phyloP scores from a whole-genome alignment of 1,139 yeast genomes.

The Casaregolazyma lundiana region DNA sequence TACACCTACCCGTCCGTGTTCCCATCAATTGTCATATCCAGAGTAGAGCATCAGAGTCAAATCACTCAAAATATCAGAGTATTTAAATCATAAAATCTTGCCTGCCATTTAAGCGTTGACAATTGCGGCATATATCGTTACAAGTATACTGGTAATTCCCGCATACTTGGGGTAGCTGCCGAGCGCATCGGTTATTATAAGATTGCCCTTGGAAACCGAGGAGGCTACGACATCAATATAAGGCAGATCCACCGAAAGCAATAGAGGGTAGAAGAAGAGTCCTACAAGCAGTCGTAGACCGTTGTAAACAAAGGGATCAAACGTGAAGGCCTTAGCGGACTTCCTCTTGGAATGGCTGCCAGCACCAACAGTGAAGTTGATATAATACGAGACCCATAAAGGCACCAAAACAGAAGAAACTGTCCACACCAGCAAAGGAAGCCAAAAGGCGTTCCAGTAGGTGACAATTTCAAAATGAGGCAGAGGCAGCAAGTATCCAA shows the following conservation, averaged over 20 bases:
- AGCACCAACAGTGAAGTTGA: conserved; percentile 27
- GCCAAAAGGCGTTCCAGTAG: conserved; percentile 26
- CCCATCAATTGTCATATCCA: too few relatives aligned
- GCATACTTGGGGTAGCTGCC: conserved; percentile 34
- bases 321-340: conserved; percentile 17
- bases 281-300: conserved; percentile 46
- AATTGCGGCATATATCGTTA: conserved; percentile 31
- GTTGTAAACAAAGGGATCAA: conserved; percentile 58
- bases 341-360: conserved; percentile 12
- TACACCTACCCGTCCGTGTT: not conserved
- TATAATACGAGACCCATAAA: conserved; percentile 29
- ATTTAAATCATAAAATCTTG: not conserved
- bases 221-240: conserved; percentile 14
- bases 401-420: conserved; percentile 38
- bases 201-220: conserved; percentile 13
- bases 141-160: conserved; percentile 29
- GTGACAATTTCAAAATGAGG: conserved; percentile 17
- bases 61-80: not conserved
- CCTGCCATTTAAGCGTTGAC: not conserved
- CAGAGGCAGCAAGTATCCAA: conserved; percentile 10
- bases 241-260: conserved; percentile 7
- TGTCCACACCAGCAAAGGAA: conserved; percentile 33
- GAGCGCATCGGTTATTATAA: conserved; percentile 24
- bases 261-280: conserved; percentile 35
- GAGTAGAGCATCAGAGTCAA: not conserved